Base-by-base conservation (phyloP, 1,284 basidiomycete species). In the Serendipita sp. region DNA sequence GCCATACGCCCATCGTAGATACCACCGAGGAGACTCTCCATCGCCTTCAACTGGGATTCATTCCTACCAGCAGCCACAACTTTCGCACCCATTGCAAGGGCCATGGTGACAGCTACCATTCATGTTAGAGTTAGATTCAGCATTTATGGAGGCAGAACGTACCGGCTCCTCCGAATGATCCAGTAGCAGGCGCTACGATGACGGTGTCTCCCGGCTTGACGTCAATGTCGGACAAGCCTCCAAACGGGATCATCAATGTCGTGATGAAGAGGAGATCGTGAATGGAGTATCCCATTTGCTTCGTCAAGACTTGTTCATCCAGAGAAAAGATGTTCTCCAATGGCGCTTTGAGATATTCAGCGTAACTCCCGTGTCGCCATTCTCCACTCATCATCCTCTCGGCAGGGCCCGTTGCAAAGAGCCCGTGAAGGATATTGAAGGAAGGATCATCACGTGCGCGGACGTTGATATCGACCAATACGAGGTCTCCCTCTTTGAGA, bases 121-220 rank as follows among this genome's bases (percentile, higher is more conserved):
- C 13, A 41, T 5, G 17, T 17, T 8, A 26, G 32, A 22, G 22
- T 43, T 22, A 15, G 34, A 2, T 34, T 22, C 22, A 22, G 22
- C 22, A 2, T 22, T 22, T 22, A 43, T 2, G 17, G 17, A 22
- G n/a, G 43, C 42, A 38, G 17, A 53, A 41, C 3, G 3, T 35
- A 32, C 49, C 64, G 0, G 64, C 60, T 10, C 64, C 64, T 35
- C 64, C 55, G 44, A 64, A 65, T 13, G 35, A 41, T 32, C 64
- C 64, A 10, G 64, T 65, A 12, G 64, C 63, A 17, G 64, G 64
- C 1, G 63, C 64, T 43, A 66, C 62, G 43, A 65, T 38, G 43
- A 64, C 42, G 29, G 49, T 64, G 30, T 66, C 60, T 5, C 65
- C 65, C 2, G 65, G 44, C 32, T 63, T 43, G 26, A 66, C 42